Percentiles rank a stretch among this genome's conserved stretches.
These are phyloP conservation scores for Senna tora DNA, from an alignment of 306 rosid species.

Conservation along the genomic window DNA sequence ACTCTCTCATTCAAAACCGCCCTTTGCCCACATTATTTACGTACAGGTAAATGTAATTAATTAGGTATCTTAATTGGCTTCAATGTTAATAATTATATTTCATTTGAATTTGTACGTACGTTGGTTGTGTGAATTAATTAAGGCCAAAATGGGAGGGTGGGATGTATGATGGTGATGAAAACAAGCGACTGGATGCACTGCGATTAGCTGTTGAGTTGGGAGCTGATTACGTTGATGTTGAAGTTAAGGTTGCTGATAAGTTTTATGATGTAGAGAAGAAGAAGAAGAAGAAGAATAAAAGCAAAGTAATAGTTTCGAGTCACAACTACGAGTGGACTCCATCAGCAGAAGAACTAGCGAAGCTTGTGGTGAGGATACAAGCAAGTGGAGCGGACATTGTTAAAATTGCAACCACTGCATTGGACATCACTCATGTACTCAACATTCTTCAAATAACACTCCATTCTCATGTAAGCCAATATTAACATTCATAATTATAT, in stretches of 20 bases:
- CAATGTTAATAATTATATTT: too few relatives aligned
- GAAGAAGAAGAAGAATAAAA: too few relatives aligned
- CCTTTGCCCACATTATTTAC: slow-evolving; percentile 66
- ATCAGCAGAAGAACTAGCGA: slow-evolving; percentile 84
- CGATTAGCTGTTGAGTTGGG: slow-evolving; percentile 78
- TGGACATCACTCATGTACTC: slow-evolving; percentile 88
- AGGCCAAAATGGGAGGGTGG: slow-evolving; percentile 96
- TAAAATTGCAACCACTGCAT: slow-evolving; percentile 87
- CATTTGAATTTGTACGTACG: too few relatives aligned
- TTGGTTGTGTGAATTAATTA: too few relatives aligned
- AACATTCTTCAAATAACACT: slow-evolving; percentile 73
- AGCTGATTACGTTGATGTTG: slow-evolving; percentile 85
- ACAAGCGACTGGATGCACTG: slow-evolving; percentile 62
- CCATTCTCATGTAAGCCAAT: slow-evolving; percentile 95
- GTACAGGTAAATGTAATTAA: too few relatives aligned
- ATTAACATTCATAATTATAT: too few relatives aligned
- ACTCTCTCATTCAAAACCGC: slow-evolving; percentile 44
- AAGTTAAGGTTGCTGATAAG: too few relatives aligned
- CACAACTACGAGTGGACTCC: slow-evolving; percentile 89
- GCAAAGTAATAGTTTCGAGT: slow-evolving; percentile 83
- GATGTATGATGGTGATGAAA: slow-evolving; percentile 81
- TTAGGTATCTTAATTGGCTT: too few relatives aligned
- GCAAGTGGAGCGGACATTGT: slow-evolving; percentile 92
- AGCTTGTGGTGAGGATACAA: slow-evolving; percentile 89
- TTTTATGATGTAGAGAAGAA: too few relatives aligned